Base-by-base conservation (phyloP, 768 basidiomycete genomes). In the Bullera alba region DNA sequence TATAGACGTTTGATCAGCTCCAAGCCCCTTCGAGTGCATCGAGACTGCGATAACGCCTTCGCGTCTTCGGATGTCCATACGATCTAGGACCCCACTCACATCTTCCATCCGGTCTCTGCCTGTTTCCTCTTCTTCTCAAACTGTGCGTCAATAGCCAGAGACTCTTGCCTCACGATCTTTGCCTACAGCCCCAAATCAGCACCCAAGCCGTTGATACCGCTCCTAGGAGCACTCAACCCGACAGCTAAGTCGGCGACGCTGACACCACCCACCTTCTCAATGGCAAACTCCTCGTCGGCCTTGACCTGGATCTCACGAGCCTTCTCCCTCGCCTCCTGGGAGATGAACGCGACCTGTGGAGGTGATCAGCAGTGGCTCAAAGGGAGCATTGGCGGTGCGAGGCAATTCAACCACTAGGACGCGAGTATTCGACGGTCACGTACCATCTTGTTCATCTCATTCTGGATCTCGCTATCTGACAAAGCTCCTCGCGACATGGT, bases 391-490 rank as follows among this genome's bases (percentile, higher is more conserved):
- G n/a, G n/a, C n/a, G n/a, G n/a, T n/a, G n/a, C n/a, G n/a, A n/a
- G n/a, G n/a, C n/a, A n/a, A n/a, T n/a, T n/a, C n/a, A n/a, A n/a
- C n/a, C n/a, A 49, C 2, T 36, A 47, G 46, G 43, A 28, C 26
- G 50, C 35, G 22, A 47, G 22, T 23, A 34, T 35, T 55, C 52
- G 52, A 25, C 42, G 27, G 34, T 19, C 14, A 71, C 79, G 47
- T 49, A 91, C 93, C 93, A 97, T 96, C 82, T 96, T 96, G 77
- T 89, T 92, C 87, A 96, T 89, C 79, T 97, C 93, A 66, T 77
- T 86, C 65, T 90, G 78, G 17, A 96, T 92, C 74, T 97, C 93
- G 61, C 91, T 88, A 60, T 97, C 93, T 68, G 90, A 91, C 51
- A 93, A 76, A 22, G 89, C 69, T 29, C 73, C 70, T 43, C 87